Evolutionary conservation across 306 rosid genomes (phyloP), one percentile per base, ranked within the genome.

Genomic region (Trifolium pratense): DNA sequence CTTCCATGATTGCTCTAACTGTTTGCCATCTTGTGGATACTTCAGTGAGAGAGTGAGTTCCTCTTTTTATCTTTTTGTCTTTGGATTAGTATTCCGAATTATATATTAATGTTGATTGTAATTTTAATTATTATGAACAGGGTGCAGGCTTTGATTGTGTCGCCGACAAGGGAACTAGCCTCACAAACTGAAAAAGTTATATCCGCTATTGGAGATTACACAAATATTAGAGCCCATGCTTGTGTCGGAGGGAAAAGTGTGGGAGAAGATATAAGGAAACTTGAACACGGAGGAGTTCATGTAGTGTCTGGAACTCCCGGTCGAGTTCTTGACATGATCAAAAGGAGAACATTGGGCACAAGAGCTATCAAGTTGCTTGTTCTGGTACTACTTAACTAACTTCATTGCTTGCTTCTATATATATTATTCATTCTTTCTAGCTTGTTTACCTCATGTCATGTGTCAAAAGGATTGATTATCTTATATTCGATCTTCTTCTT

Each of bases 231-330:
- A 86, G 95, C 89, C 1, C 98, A 94, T 78, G 62, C 97, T n/a
- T 94, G 98, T 73, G 51, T 94, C 77, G 98, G 98, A 56, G 97
- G 98, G 58, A 91, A 89, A 83, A 94, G 97, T 45, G 94, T 94
- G 6, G 92, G 97, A 20, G 97, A 94, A 77, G 98, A 94, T 76
- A 88, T 91, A 40, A 82, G 98, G 74, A 90, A 91, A 87, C 90
- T 94, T 1, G 98, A 94, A 84, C 73, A 88, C 65, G 97, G 98
- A 70, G 97, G 98, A 71, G 98, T 94, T 78, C 97, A 94, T 74
- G 95, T 91, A 40, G 98, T 94, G 46, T 94, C 98, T 58, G 98
- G 98, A 78, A 94, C 98, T 69, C 98, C 98, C 32, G 97, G 98
- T 4, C 87, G 99, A 73, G 99, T 91, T 9, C 89, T 96, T 77